Conservation (phyloP, 1,284 basidiomycete species). For the Caloboletus firmus region DNA sequence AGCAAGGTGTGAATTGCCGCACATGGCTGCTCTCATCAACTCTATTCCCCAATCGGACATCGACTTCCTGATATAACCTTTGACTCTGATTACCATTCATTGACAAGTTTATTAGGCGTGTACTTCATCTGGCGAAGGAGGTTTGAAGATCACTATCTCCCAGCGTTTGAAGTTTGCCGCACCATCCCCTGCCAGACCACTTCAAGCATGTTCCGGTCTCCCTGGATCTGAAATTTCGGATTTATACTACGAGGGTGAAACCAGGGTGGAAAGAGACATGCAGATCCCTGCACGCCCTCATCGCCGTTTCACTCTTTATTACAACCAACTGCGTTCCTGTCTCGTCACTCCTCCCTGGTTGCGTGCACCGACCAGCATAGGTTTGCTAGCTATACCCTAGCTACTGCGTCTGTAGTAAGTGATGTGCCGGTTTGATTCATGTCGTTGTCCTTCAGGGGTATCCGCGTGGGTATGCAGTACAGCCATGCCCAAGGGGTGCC, state of each 20-base stretch:
- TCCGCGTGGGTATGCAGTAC: slow-evolving; percentile 9
- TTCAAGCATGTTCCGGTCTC: slow-evolving; percentile 24
- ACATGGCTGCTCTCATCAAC: slow-evolving; percentile 1
- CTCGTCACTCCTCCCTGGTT: slow-evolving; percentile 17
- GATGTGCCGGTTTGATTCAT: no score
- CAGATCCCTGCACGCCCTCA: slow-evolving; percentile 24
- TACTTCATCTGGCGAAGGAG: slow-evolving; percentile 23
- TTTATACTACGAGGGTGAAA: slow-evolving; percentile 20
- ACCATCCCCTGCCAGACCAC: slow-evolving; percentile 16
- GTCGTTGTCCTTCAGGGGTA: slow-evolving; percentile 5
- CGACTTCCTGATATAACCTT: slow-evolving; percentile 10
- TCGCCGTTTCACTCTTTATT: slow-evolving; percentile 25
- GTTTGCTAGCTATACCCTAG: slow-evolving; percentile 2
- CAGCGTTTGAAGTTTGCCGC: slow-evolving; percentile 2
- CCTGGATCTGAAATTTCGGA: slow-evolving; percentile 14
- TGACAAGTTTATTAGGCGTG: slow-evolving; percentile 1
- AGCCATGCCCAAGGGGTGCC: neutral
- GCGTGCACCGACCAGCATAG: neutral
- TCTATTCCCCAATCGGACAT: slow-evolving; percentile 13
- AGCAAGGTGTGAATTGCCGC: slow-evolving; percentile 3
- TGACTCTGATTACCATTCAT: neutral
- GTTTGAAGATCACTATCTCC: neutral
- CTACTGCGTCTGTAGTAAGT: no score
- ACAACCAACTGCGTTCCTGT: slow-evolving; percentile 18
- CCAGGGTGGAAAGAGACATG: slow-evolving; percentile 8